These are phyloP conservation scores for Trichosporon inkin DNA, from an alignment of 1,284 basidiomycete genomes.

Conservation along the genomic window DNA sequence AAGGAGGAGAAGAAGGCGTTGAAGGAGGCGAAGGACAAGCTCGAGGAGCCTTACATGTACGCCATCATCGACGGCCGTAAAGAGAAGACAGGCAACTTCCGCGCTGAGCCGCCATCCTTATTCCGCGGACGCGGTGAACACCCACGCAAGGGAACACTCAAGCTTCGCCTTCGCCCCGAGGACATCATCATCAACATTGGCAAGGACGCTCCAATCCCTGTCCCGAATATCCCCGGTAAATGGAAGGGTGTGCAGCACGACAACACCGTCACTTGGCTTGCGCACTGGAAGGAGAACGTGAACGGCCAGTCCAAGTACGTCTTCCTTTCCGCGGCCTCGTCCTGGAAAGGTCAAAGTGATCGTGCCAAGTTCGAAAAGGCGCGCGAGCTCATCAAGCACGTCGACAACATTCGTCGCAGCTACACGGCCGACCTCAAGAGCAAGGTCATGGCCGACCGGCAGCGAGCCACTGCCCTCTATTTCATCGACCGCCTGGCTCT, in stretches of 20 bases:
- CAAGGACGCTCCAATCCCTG: slow-evolving; percentile 64
- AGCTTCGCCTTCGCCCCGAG: slow-evolving; percentile 84
- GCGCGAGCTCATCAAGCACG: slow-evolving; percentile 83
- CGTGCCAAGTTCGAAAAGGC: slow-evolving; percentile 96
- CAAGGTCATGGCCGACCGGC: slow-evolving; percentile 87
- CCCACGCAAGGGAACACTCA: slow-evolving; percentile 93
- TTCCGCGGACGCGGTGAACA: slow-evolving; percentile 98
- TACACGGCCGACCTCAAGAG: slow-evolving; percentile 78
- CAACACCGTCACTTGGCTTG: slow-evolving; percentile 94
- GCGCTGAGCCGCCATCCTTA: slow-evolving; percentile 93
- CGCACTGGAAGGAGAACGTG: slow-evolving; percentile 94
- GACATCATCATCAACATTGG: slow-evolving; percentile 94
- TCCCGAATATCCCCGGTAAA: slow-evolving; percentile 79
- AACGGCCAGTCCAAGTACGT: slow-evolving; percentile 93
- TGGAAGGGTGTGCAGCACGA: slow-evolving; percentile 83
- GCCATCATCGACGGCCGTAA: slow-evolving; percentile 91
- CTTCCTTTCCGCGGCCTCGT: slow-evolving; percentile 87
- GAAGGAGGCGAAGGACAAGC: slow-evolving; percentile 76
- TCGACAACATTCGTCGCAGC: slow-evolving; percentile 81
- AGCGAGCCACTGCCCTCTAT: slow-evolving; percentile 93
- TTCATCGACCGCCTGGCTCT: slow-evolving; percentile 93
- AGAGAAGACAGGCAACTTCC: slow-evolving; percentile 97
- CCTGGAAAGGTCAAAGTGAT: slow-evolving; percentile 93
- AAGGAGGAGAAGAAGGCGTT: slow-evolving; percentile 81
- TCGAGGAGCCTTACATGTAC: slow-evolving; percentile 77